Base-by-base conservation (phyloP, 2,329 filamentous ascomycete genomes). In the Fusarium piperis region DNA sequence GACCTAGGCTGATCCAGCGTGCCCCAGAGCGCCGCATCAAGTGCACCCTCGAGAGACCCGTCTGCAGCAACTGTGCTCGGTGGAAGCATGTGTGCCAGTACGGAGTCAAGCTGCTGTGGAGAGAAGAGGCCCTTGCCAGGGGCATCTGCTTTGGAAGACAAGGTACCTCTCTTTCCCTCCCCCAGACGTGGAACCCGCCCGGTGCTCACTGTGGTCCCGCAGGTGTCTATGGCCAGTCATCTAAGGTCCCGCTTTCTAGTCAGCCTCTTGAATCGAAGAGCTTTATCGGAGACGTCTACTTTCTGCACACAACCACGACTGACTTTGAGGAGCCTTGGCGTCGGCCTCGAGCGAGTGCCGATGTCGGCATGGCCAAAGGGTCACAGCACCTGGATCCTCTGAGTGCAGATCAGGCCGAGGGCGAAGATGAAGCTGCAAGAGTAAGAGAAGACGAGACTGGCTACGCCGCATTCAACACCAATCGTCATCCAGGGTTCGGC, bases 41-140 rank as follows among this genome's bases (percentile, higher is more conserved):
- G 35, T 64, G 62, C 30, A 59, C 33, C 20, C 33, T 59, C 9
- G 62, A 64, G 44, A 59, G 41, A 20, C 62, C 62, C n/a, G 36
- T 53, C 55, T 64, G 62, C 32, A 46, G 55, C 46, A 64, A 59
- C 33, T 64, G 62, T 32, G 55, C 44, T 28, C 55, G 62, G 6
- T 39, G 30, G 26, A 32, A 53, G 26, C 62, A 64, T 30, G 20
- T 13, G n/a, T 64, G 62, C 55, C 41, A 59, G 44, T 64, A 64
- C 7, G 62, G 62, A 23, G 13, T 64, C 11, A 64, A 64, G 62
- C 35, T 64, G 10, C 6, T 59, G 62, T 64, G 62, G 62, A 64
- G 62, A 53, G 62, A 64, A 38, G 62, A 64, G 55, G 62, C 62
- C 35, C 44, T 64, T 26, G 62, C 62, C n/a, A 60, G 56, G 46